Evolutionary conservation across 331 rosid genomes (phyloP), one percentile per base, ranked within the genome.

Genomic region (Malus hybrid): DNA sequence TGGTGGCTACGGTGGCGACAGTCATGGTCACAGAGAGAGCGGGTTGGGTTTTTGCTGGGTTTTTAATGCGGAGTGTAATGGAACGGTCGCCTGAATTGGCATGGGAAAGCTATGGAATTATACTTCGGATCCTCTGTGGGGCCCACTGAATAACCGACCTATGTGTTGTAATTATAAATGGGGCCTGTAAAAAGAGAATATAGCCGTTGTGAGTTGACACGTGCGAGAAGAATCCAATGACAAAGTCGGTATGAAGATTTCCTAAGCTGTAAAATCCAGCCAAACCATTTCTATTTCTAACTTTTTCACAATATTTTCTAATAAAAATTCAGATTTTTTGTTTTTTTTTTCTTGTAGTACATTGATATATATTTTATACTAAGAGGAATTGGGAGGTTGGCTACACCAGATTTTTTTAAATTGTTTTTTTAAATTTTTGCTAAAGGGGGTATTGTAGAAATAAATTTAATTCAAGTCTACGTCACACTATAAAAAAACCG

Each of bases 1-100:
- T 13, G 27, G 87, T 62, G 63, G 88, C 88, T 14, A 29, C 82
- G 19, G 82, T 57, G 18, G 84, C 80, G 72, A 81, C 85, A 7
- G 85, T 74, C 91, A 88, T 88, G 57, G 86, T 29, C 82, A 13
- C 65, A 60, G 44, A 31, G 66, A 7, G 69, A 18, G 46, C 0
- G 46, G 46, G 46, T 39, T 66, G 15, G 63, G 46, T 2, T 39
- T 8, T 39, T 39, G 46, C 4, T 34, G 77, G n/a, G 66, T 10
- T 46, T 22, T 36, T 39, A 28, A 18, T 50, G 56, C n/a, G 28
- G 34, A 56, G 27, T 8, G 48, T 15, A 39, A 39, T 9, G 46
- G 0, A 82, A 82, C 85, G 82, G 69, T 77, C 81, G 73, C 64
- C 66, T 61, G 79, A 65, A 44, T 32, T 72, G 85, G 82, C 69